Evolutionary conservation across 805 yeast species (phyloP).

Genomic region (Hemisphaericaspora nanyangensis): DNA sequence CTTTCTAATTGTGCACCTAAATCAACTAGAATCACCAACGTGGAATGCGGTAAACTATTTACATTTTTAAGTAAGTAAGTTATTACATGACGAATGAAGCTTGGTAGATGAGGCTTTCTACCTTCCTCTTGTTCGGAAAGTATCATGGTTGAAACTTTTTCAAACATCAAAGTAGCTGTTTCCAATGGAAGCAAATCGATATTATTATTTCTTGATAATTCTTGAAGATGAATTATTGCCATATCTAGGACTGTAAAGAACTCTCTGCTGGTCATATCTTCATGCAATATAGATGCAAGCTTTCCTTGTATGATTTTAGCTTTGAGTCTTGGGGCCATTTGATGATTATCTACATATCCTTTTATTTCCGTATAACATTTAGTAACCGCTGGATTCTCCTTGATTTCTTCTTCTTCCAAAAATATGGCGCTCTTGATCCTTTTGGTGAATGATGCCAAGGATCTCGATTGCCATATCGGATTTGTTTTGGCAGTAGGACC

Average conservation of each 20-base stretch:
- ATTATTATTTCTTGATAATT: not conserved
- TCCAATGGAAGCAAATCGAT: not conserved
- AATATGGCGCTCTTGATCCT: not conserved
- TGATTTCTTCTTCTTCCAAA: not conserved
- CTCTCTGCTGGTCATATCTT: not conserved
- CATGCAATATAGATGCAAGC: not conserved
- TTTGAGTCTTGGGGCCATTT: not conserved
- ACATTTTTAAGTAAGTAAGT: conserved; percentile 8
- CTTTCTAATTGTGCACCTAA: conserved; percentile 19
- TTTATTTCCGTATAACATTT: conserved; percentile 2
- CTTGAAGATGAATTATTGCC: not conserved
- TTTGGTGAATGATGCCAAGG: not conserved
- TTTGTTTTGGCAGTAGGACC: too few relatives aligned
- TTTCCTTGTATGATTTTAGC: not conserved
- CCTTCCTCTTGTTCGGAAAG: not conserved
- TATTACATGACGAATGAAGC: not conserved
- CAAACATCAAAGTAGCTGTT: not conserved
- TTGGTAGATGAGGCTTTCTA: not conserved
- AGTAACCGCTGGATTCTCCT: not conserved
- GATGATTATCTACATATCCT: not conserved
- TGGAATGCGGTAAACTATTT: conserved; percentile 12
- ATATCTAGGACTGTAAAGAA: not conserved
- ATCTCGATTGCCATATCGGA: too few relatives aligned
- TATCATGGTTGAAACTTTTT: not conserved
- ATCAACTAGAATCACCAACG: conserved; percentile 23